Evolutionary conservation across 768 basidiomycete species (phyloP).

Genomic region (Kwoniella dejecticola): DNA sequence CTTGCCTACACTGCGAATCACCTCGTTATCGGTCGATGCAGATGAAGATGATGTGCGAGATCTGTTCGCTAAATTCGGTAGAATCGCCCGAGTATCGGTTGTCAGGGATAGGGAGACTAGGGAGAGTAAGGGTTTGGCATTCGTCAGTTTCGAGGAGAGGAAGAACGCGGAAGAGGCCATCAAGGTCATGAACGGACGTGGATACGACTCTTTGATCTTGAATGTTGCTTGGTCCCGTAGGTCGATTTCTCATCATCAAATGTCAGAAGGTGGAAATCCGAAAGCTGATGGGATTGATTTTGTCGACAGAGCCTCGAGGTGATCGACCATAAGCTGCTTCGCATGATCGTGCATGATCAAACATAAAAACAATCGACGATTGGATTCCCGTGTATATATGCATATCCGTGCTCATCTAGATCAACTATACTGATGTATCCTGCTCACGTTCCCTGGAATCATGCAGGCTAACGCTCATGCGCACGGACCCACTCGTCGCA

Average conservation of each 20-base stretch:
- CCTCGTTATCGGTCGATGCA: constrained; percentile 94
- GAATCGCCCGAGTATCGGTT: constrained; percentile 86
- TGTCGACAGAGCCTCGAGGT: constrained; percentile 23
- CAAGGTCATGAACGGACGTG: constrained; percentile 85
- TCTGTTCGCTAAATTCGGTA: constrained; percentile 79
- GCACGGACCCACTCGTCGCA: too few relatives aligned
- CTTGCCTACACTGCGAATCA: constrained; percentile 92
- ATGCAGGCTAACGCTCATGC: too few relatives aligned
- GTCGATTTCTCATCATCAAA: constrained; percentile 10
- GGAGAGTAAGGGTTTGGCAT: constrained; percentile 93
- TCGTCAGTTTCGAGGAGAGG: constrained; percentile 89
- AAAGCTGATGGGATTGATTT: background rate
- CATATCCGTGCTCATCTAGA: constrained; percentile 13
- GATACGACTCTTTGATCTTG: constrained; percentile 85
- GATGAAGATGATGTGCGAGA: constrained; percentile 92
- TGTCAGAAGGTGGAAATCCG: background rate
- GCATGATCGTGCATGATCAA: background rate
- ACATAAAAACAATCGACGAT: constrained; percentile 1
- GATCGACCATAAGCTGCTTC: constrained; percentile 13
- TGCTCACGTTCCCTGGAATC: too few relatives aligned
- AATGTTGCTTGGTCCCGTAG: constrained; percentile 66
- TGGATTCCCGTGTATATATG: constrained; percentile 16
- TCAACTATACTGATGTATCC: background rate
- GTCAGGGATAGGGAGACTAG: constrained; percentile 94
- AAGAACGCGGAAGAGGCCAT: constrained; percentile 80